Evolutionary conservation across 169 alveolate species (phyloP), one percentile per base, ranked within the genome.

Genomic region (Eimeria tenella): DNA sequence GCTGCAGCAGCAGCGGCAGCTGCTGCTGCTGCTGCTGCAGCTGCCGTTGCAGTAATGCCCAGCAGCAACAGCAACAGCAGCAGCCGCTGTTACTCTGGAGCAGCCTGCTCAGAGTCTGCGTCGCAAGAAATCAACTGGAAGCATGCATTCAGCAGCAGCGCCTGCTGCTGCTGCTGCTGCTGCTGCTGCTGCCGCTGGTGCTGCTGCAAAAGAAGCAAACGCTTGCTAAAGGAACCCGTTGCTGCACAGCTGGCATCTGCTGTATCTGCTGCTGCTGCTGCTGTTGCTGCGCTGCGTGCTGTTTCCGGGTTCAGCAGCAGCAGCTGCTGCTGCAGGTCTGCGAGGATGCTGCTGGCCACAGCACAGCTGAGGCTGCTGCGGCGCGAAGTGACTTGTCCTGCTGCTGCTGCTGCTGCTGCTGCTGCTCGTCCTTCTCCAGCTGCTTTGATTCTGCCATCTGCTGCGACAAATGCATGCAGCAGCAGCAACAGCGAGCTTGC

Each of bases 161-260:
- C 77, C 25, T 56, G 90, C 60, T n/a, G 90, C 75, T 58, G 90
- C 74, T 82, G 90, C 77, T 82, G 90, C 62, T 82, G 90, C 74
- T 60, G 90, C 74, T 49, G 90, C 60, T 56, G 90, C 90, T 21
- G 74, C 75, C 19, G 74, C 75, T 21, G 5, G 9, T 56, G 90
- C 23, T 21, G 90, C 89, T 56, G 89, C 21, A 70, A 6, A 15
- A 53, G 89, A 10, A 81, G 89, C n/a, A 81, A 63, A 70, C 23
- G 56, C 0, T 81, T 52, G 5, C 21, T 21, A 1, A 81, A 21
- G 11, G 89, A 23, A 7, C 56, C 73, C 10, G 31, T 71, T 56
- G 73, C 70, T 52, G 87, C 42, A 53, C 50, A 52, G 8, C 50
- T 25, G 49, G 60, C 25, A 58, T 58, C 21, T 73, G 58, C 83